Evolutionary conservation across 306 rosid genomes (phyloP), one percentile per base, ranked within the genome.

Genomic region (Cucumis cinereus): DNA sequence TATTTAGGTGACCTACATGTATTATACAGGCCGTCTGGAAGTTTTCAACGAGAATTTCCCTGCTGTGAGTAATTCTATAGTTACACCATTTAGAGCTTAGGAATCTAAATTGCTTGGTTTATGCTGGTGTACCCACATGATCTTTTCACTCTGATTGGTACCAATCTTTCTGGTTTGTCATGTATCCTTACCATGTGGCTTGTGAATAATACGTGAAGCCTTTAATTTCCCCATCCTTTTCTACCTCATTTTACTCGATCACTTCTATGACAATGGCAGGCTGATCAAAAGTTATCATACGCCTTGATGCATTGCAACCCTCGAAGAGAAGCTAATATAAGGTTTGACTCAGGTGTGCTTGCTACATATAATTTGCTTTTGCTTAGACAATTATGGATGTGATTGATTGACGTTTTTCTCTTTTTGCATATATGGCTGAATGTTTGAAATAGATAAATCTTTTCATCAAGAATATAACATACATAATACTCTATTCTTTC

Each of bases 1-100:
- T 81, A 14, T 85, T 67, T 91, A 91, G 96, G 98, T 90, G 77
- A 89, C 97, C 57, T 94, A 94, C 92, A 92, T 90, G 99, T 94
- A 94, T 82, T 94, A 91, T 82, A 94, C 99, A 13, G 99, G 99
- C n/a, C 97, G 99, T 68, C 95, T 94, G 1, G 97, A 94, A 81
- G 99, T 94, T 81, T 90, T 92, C 87, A 91, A 94, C 64, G 98
- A 94, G 88, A 94, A 94, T 79, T 94, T 92, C 73, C 92, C 95
- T 35, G 87, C 96, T 61, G 96, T 94, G 86, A 89, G 98, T 89
- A 72, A 61, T 79, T 78, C 50, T 54, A 53, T 75, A 61, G 71
- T 57, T 80, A 67, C 62, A 68, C 63, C 20, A 55, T 63, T 72
- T 79, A 28, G 4, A 7, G 13, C 23, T 73, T 73, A 15, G 60